Conservation (phyloP, 345 rosid species). For the Camelina hispida region DNA sequence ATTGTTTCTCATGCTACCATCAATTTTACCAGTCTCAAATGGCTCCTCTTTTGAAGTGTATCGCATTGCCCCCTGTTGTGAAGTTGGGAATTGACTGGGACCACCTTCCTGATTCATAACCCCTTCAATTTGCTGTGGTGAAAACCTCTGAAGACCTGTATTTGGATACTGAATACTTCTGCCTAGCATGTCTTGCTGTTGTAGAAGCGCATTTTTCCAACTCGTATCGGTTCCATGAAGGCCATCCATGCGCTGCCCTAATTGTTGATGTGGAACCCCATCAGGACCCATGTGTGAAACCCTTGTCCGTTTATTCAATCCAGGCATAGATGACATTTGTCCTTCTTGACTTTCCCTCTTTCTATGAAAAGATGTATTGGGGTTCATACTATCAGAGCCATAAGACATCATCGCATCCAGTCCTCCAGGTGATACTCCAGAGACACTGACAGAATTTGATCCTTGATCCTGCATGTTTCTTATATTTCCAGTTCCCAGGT, state of each 20-base stretch:
- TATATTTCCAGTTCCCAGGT: slow-evolving; percentile 53
- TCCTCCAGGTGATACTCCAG: slow-evolving; percentile 66
- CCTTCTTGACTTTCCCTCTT: slow-evolving; percentile 82
- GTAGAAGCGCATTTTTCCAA: slow-evolving; percentile 67
- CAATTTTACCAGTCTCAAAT: slow-evolving; percentile 69
- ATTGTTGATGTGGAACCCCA: slow-evolving; percentile 70
- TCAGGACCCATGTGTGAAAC: slow-evolving; percentile 58
- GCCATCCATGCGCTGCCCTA: slow-evolving; percentile 62
- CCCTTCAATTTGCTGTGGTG: slow-evolving; percentile 75
- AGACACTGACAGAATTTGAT: slow-evolving; percentile 51
- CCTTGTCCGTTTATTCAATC: slow-evolving; percentile 68
- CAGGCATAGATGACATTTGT: slow-evolving; percentile 64
- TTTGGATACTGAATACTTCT: slow-evolving; percentile 69
- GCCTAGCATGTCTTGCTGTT: slow-evolving; percentile 58
- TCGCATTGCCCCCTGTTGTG: slow-evolving; percentile 69
- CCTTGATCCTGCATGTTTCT: slow-evolving; percentile 75
- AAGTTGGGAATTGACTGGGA: slow-evolving; percentile 53
- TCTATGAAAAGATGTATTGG: slow-evolving; percentile 58
- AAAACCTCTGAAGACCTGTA: slow-evolving; percentile 64
- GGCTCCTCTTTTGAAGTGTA: slow-evolving; percentile 76
- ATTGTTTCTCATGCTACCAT: slow-evolving; percentile 60
- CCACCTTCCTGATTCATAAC: slow-evolving; percentile 69
- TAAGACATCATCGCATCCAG: slow-evolving; percentile 72
- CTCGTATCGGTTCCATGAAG: slow-evolving; percentile 67
- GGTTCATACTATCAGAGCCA: slow-evolving; percentile 55